Evolutionary conservation across 2,329 filamentous ascomycete genomes (phyloP).

Genomic region (Stemphylium vesicarium): DNA sequence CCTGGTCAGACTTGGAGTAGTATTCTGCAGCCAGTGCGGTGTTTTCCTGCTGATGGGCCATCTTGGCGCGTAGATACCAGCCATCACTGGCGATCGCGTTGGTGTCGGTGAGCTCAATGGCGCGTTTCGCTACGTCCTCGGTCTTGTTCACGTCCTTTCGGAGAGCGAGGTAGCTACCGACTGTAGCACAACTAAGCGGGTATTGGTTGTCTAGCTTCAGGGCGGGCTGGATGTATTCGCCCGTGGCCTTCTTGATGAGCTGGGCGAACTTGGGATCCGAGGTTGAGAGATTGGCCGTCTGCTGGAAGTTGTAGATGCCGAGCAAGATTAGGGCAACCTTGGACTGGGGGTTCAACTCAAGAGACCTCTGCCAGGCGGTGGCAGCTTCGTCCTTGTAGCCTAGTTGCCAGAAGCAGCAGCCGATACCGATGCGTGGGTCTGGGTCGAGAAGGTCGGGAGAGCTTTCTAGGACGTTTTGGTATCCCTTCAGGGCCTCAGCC

Average conservation of each 20-base stretch:
- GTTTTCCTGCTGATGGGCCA: constrained; percentile 84
- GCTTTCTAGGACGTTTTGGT: constrained; percentile 85
- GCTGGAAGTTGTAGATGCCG: constrained; percentile 86
- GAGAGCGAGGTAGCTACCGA: constrained; percentile 87
- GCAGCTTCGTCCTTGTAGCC: constrained; percentile 94
- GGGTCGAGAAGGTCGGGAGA: constrained; percentile 90
- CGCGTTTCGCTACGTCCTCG: constrained; percentile 85
- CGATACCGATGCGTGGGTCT: constrained; percentile 93
- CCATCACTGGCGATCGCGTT: constrained; percentile 97
- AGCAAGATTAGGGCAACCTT: constrained; percentile 91
- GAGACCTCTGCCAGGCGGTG: constrained; percentile 83
- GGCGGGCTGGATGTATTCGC: constrained; percentile 88
- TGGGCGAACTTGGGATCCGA: constrained; percentile 84
- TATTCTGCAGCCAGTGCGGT: constrained; percentile 78
- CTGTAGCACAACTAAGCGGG: constrained; percentile 87
- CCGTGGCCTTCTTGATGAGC: constrained; percentile 93
- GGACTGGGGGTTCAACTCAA: constrained; percentile 82
- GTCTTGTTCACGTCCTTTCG: constrained; percentile 81
- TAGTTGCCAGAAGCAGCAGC: constrained; percentile 96
- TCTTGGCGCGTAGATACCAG: constrained; percentile 92
- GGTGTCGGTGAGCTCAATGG: constrained; percentile 94
- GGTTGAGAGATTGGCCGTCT: constrained; percentile 80
- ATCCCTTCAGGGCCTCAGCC: constrained; percentile 79
- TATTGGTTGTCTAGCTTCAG: constrained; percentile 93
- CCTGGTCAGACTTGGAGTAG: constrained; percentile 89